Evolutionary conservation across 306 rosid genomes (phyloP), one percentile per base, ranked within the genome.

Genomic region (Trifolium fragiferum): DNA sequence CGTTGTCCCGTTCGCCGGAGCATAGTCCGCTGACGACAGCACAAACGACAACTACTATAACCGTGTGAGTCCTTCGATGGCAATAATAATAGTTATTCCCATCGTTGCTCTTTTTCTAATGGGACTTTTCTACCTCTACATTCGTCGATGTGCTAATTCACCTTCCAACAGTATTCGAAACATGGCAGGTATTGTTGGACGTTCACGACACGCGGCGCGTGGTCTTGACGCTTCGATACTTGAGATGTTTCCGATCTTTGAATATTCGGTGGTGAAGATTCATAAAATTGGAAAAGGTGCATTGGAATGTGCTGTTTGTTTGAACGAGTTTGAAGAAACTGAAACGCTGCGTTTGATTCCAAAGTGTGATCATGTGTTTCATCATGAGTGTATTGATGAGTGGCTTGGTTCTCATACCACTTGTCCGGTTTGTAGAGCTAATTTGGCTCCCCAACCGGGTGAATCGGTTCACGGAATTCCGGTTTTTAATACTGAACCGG

Each of bases 271-370:
- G 7, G 96, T 92, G 4, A 90, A 89, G 58, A 78, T 83, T 14
- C 85, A 86, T 25, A 88, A 95, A 69, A 84, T 92, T 4, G 99
- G 96, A 2, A 92, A 90, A 25, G 90, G 80, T 0, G 84, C 97
- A 2, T 77, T 95, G 3, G 98, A 95, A 30, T 95, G 99, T 83
- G 99, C 98, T 8, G 97, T 92, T 18, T 95, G 99, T 61, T 32
- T 95, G 5, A 80, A 79, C 80, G 99, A 95, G 62, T 95, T 95
- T 70, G 95, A 95, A 33, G 98, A 95, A 1, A 71, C 76, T 49
- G 99, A 94, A 75, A 94, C 71, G 74, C 87, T 94, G 86, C 97
- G 99, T 54, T 85, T 94, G 57, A 85, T 94, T n/a, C 99, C 99
- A 0, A 89, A 85, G 58, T 94, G 99, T 40, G 99, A 94, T 35